Evolutionary conservation across 805 yeast species (phyloP).

Genomic region (Tetrapisispora namnaoensis): DNA sequence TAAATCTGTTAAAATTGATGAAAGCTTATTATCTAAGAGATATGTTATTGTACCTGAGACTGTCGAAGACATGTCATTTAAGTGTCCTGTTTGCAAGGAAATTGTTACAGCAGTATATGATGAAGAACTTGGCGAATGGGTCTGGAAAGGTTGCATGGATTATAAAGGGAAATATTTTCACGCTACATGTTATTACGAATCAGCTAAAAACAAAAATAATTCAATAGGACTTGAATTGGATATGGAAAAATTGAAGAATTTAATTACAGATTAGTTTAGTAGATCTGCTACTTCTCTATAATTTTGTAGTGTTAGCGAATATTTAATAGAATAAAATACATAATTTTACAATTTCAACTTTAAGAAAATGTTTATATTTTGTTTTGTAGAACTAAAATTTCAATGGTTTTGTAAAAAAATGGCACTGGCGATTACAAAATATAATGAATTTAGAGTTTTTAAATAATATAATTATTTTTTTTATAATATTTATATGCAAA

Average conservation of each 20-base stretch:
- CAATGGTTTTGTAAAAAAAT: too few relatives aligned
- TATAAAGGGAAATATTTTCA: slow-evolving; percentile 47
- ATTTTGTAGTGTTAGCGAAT: background rate
- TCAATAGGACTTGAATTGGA: slow-evolving; percentile 13
- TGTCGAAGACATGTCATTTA: slow-evolving; percentile 43
- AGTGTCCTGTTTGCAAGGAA: slow-evolving; percentile 68
- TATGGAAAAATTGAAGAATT: slow-evolving; percentile 16
- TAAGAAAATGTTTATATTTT: too few relatives aligned
- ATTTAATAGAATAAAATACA: too few relatives aligned
- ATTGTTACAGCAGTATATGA: slow-evolving; percentile 53
- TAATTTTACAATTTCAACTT: too few relatives aligned
- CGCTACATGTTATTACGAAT: slow-evolving; percentile 60
- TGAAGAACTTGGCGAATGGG: slow-evolving; percentile 73
- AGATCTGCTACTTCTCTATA: background rate
- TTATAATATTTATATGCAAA: too few relatives aligned
- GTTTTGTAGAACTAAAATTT: too few relatives aligned
- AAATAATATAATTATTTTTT: too few relatives aligned
- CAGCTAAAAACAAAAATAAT: slow-evolving; percentile 24
- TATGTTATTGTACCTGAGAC: slow-evolving; percentile 62
- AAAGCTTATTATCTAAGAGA: slow-evolving; percentile 32
- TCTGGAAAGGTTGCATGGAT: slow-evolving; percentile 59
- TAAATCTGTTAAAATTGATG: slow-evolving; percentile 9
- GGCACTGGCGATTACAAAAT: too few relatives aligned
- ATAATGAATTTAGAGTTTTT: too few relatives aligned
- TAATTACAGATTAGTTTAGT: slow-evolving; percentile 8